A percentile compares a stretch with the other conserved stretches of the same genome.
phyloP scores from a whole-genome alignment of 495 filamentous ascomycete species.

The Alectoria sarmentosa region DNA sequence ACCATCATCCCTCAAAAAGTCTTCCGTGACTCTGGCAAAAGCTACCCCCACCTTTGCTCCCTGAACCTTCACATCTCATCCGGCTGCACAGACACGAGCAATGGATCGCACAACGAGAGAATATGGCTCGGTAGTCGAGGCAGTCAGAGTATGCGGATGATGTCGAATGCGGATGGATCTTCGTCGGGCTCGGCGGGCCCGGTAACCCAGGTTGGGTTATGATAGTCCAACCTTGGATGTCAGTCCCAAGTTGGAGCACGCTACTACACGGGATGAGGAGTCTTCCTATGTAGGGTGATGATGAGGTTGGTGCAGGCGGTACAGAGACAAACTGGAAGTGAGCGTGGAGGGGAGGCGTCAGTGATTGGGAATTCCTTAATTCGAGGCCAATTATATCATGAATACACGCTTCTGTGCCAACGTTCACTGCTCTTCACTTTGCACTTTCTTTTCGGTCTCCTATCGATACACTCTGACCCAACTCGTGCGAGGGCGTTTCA shows the following conservation, averaged over 20 bases:
- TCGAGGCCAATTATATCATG: neutral
- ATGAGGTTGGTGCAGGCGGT: neutral
- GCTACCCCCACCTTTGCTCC: neutral
- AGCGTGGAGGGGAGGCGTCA: neutral
- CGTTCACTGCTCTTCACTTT: neutral
- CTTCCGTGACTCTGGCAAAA: neutral
- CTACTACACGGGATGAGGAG: neutral
- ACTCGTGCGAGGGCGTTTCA: neutral
- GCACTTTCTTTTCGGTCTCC: too few relatives aligned
- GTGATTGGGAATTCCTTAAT: neutral
- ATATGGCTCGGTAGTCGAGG: neutral
- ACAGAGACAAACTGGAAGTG: neutral
- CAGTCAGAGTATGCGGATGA: neutral
- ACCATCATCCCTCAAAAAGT: neutral
- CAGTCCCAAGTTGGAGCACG: slow-evolving; percentile 1
- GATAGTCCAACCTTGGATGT: neutral
- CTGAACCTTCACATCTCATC: neutral
- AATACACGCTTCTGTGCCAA: neutral
- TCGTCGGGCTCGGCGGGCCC: neutral
- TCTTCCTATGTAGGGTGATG: neutral
- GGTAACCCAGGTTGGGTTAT: neutral
- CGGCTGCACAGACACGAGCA: neutral
- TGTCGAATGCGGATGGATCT: neutral
- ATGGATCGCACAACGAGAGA: neutral
- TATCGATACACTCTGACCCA: neutral